These are phyloP conservation scores for Pyrenophora teres DNA, from an alignment of 2,329 filamentous ascomycete genomes.

Conservation along the genomic window DNA sequence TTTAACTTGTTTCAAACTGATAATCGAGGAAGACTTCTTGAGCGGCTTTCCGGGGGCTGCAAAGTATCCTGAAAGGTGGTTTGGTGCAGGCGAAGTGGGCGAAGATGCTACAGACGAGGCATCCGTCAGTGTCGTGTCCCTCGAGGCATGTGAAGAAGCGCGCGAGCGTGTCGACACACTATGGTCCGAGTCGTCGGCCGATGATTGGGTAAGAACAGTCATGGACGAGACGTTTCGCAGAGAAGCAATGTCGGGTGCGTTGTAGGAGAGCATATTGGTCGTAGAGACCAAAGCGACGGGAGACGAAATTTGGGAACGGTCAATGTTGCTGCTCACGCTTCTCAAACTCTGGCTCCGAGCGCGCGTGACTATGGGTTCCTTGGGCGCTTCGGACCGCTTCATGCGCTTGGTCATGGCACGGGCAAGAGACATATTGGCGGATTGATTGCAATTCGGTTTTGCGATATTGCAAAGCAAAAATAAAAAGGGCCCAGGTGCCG, in stretches of 20 bases:
- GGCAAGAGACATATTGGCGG: conserved; percentile 61
- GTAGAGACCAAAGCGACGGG: conserved; percentile 89
- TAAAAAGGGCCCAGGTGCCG: conserved; percentile 29
- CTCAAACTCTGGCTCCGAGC: conserved; percentile 54
- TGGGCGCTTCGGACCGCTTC: conserved; percentile 57
- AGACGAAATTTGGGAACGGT: conserved; percentile 78
- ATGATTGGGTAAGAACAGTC: conserved; percentile 61
- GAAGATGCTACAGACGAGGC: conserved; percentile 58
- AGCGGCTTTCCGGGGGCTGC: conserved; percentile 56
- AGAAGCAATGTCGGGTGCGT: conserved; percentile 77
- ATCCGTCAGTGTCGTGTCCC: conserved; percentile 69
- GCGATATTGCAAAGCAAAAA: conserved; percentile 22
- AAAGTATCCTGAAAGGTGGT: conserved; percentile 63
- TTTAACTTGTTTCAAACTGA: conserved; percentile 35
- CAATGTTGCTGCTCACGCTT: conserved; percentile 50
- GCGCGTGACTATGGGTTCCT: conserved; percentile 35
- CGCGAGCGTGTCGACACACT: conserved; percentile 56
- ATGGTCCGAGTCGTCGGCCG: conserved; percentile 74
- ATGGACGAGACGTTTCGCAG: conserved; percentile 49
- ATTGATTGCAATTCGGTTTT: conserved; percentile 39
- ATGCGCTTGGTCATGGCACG: conserved; percentile 73
- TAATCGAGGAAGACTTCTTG: conserved; percentile 48
- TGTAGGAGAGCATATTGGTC: conserved; percentile 95
- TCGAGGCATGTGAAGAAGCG: conserved; percentile 54
- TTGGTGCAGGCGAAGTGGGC: conserved; percentile 58